A percentile compares a stretch with the other conserved stretches of the same genome.
These are phyloP conservation scores for Penicillium sp. DNA, from an alignment of 2,329 filamentous ascomycete species.

Conservation along the genomic window DNA sequence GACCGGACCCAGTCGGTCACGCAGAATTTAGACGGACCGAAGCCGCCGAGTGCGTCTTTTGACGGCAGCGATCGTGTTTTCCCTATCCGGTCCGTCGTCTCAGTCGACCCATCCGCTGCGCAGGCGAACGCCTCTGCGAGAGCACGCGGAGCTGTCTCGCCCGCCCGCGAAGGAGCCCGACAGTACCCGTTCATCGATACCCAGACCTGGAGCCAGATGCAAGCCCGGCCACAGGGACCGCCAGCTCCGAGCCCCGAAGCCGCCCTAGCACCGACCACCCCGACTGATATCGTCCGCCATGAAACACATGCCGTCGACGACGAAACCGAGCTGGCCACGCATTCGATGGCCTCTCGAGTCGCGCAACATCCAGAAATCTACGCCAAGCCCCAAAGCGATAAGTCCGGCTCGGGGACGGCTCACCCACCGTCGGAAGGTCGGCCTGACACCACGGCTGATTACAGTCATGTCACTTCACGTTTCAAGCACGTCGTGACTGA, in stretches of 20 bases:
- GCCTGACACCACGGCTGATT: constrained; percentile 32
- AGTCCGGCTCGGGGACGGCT: constrained; percentile 9
- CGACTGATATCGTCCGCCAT: constrained; percentile 14
- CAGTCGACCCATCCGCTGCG: constrained; percentile 58
- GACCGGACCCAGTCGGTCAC: constrained; percentile 20
- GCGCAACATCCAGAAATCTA: constrained; percentile 21
- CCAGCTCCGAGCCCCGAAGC: not conserved
- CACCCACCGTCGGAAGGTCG: not conserved
- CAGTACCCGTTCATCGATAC: constrained; percentile 32
- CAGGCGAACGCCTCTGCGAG: constrained; percentile 23
- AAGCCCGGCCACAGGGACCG: constrained; percentile 10
- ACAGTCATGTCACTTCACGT: constrained; percentile 63
- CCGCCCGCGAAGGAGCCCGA: constrained; percentile 24
- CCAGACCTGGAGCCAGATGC: constrained; percentile 24
- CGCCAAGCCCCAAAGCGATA: constrained; percentile 12
- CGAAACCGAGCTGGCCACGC: constrained; percentile 17
- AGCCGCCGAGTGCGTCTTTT: constrained; percentile 9
- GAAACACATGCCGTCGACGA: constrained; percentile 14
- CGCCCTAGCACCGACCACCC: constrained; percentile 6
- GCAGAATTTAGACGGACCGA: constrained; percentile 5
- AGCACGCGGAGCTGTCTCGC: constrained; percentile 15
- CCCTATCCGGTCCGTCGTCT: constrained; percentile 76
- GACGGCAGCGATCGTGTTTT: constrained; percentile 63
- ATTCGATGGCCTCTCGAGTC: constrained; percentile 20
- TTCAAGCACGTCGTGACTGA: constrained; percentile 76